Evolutionary conservation across 2,329 filamentous ascomycete species (phyloP), one percentile per base, ranked within the genome.

Genomic region (Pseudophaeomoniella oleicola): DNA sequence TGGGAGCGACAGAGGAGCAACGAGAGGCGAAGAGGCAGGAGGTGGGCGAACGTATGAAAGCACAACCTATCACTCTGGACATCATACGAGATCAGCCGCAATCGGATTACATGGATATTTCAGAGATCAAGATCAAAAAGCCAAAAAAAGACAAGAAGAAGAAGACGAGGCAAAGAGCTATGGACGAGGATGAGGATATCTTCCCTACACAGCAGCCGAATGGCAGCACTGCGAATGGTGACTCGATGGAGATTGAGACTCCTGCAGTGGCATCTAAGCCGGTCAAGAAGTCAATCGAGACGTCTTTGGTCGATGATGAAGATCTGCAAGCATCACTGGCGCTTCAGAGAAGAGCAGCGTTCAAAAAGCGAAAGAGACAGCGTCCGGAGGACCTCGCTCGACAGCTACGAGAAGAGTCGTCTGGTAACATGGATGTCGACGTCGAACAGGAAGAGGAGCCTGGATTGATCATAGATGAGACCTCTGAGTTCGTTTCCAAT

Each of bases 401-500:
- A 44, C 81, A 90, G 50, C 63, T 98, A 29, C 65, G 69, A 40
- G 75, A 82, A 52, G 77, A 82, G 47, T 64, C 64, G 36, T 63
- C 61, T 1, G 57, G 50, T 34, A 54, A 50, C 5, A 63, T 71
- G 50, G 78, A 75, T 14, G 71, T 77, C 18, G 75, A 78, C 35
- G 62, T 69, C 3, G 63, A 58, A 12, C 63, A 67, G 0, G 65
- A 68, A 30, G 66, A 71, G 35, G 62, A 63, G 19, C 65, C 64
- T 2, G 88, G 86, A 2, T 65, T 98, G 2, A 72, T 94, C n/a
- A 87, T 98, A 39, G 88, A 94, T 42, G 90, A 94, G 53, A 94
- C 88, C 1, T 86, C 86, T 0, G 87, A 94, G 49, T 98, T 98
- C 49, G 81, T 98, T 18, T 81, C 86, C 16, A 85, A 85, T 37